A percentile compares a stretch with the other conserved stretches of the same genome.
Conservation (phyloP, 1,284 basidiomycete species). For the Thelephora terrestris region DNA sequence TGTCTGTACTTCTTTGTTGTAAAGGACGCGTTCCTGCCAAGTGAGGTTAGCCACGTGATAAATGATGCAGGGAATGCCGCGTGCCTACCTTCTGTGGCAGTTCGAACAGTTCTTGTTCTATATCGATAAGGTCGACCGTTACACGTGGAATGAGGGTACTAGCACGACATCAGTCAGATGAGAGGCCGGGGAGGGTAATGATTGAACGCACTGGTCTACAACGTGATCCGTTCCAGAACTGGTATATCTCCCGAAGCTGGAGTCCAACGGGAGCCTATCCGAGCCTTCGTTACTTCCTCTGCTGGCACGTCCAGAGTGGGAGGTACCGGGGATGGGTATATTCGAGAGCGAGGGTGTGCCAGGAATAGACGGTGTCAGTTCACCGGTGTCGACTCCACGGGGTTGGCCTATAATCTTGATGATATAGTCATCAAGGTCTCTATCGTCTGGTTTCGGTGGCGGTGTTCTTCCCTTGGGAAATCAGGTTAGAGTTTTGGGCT, state of each 20-base stretch:
- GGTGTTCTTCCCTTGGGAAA: not conserved
- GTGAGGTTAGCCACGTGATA: too few relatives aligned
- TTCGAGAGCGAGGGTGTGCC: conserved; percentile 51
- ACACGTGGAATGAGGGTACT: conserved; percentile 56
- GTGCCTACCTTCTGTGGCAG: conserved; percentile 69
- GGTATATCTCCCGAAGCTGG: conserved; percentile 35
- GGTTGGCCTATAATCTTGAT: conserved; percentile 39
- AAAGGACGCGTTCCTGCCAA: conserved; percentile 73
- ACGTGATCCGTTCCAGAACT: conserved; percentile 55
- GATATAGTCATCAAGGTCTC: conserved; percentile 64
- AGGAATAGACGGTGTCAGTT: conserved; percentile 61
- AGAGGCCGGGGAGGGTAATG: not conserved
- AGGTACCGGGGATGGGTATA: conserved; percentile 36
- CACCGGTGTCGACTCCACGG: conserved; percentile 33
- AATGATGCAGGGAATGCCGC: not conserved
- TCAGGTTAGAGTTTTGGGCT: not conserved
- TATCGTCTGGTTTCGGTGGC: conserved; percentile 6
- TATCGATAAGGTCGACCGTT: conserved; percentile 71
- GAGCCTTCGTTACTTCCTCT: conserved; percentile 55
- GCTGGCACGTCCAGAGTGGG: conserved; percentile 50
- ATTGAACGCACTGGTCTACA: conserved; percentile 45
- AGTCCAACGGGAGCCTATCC: conserved; percentile 36
- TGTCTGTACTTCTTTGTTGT: conserved; percentile 93
- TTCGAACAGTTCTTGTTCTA: conserved; percentile 83
- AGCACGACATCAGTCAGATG: conserved; percentile 2